Evolutionary conservation across 2,329 filamentous ascomycete genomes (phyloP).

Genomic region (Keithomyces neogunnii): DNA sequence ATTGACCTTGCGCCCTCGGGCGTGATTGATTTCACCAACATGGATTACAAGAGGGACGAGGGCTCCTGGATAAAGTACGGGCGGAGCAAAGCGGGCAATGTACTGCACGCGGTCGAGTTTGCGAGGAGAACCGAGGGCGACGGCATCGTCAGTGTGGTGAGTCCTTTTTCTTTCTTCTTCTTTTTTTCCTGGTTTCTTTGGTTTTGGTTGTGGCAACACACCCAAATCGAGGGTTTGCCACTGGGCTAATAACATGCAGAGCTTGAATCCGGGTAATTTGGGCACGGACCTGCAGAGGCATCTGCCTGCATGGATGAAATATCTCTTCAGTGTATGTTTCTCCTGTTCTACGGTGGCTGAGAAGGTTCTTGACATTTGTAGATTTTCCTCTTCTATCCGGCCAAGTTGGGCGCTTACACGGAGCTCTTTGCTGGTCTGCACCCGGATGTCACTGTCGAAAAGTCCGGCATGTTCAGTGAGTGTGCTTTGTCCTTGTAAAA

Average conservation of each 20-base stretch:
- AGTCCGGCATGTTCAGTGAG: background rate
- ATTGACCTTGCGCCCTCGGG: constrained; percentile 15
- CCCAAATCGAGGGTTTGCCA: too few species aligned
- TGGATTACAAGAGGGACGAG: constrained; percentile 5
- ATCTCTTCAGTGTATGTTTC: too few species aligned
- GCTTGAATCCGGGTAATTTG: background rate
- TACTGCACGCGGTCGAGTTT: constrained; percentile 21
- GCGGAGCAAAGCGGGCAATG: constrained; percentile 22
- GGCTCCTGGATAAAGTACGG: constrained; percentile 18
- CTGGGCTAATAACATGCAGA: too few species aligned
- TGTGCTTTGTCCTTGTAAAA: too few species aligned
- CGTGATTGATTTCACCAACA: constrained; percentile 19
- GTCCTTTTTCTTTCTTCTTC: background rate
- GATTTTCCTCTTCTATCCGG: background rate
- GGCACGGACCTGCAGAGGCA: background rate
- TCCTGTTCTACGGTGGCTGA: background rate
- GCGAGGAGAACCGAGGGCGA: constrained; percentile 18
- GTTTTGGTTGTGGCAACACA: too few species aligned
- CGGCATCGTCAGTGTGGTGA: constrained; percentile 8
- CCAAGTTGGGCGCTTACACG: background rate
- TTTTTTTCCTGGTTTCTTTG: too few species aligned
- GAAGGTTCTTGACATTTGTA: background rate
- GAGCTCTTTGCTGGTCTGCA: background rate
- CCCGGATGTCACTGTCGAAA: background rate
- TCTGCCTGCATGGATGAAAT: background rate